Conservation (phyloP, 257 asterid species). For the Ocimum tenuiflorum region DNA sequence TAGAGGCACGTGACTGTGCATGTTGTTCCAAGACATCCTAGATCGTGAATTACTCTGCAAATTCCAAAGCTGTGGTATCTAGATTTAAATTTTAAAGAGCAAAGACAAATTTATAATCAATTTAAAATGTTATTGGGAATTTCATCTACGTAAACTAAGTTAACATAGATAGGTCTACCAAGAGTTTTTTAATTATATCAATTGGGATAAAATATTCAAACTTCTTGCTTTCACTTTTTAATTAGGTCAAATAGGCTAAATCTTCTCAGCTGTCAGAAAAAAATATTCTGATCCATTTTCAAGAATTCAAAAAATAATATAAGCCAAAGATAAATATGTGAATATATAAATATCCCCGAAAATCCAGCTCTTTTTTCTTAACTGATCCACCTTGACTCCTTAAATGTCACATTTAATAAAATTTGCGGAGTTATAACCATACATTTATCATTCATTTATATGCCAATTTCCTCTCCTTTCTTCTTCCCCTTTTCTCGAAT, state of each 20-base stretch:
- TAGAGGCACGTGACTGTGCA: not conserved
- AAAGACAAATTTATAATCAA: constrained; percentile 31
- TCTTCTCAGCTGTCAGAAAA: not conserved
- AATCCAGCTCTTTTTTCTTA: constrained; percentile 45
- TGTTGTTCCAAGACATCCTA: not conserved
- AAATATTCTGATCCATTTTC: constrained; percentile 24
- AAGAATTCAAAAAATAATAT: constrained; percentile 5
- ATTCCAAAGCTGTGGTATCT: constrained; percentile 21
- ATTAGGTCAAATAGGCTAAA: too few relatives aligned
- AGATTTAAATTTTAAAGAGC: constrained; percentile 17
- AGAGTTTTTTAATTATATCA: not conserved
- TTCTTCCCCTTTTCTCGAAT: not conserved
- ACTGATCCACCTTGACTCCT: constrained; percentile 53
- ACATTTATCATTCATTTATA: constrained; percentile 21
- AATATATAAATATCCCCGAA: constrained; percentile 20
- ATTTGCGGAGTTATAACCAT: not conserved
- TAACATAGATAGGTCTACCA: not conserved
- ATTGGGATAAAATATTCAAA: not conserved
- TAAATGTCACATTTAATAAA: constrained; percentile 31
- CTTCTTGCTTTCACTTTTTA: not conserved
- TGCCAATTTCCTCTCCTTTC: not conserved
- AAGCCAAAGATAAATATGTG: not conserved
- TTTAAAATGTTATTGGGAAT: constrained; percentile 21
- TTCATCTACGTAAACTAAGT: constrained; percentile 16
- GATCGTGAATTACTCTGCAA: not conserved